These are phyloP conservation scores for Gloeopeniophorella convolvens DNA, from an alignment of 768 basidiomycete genomes.

Conservation along the genomic window DNA sequence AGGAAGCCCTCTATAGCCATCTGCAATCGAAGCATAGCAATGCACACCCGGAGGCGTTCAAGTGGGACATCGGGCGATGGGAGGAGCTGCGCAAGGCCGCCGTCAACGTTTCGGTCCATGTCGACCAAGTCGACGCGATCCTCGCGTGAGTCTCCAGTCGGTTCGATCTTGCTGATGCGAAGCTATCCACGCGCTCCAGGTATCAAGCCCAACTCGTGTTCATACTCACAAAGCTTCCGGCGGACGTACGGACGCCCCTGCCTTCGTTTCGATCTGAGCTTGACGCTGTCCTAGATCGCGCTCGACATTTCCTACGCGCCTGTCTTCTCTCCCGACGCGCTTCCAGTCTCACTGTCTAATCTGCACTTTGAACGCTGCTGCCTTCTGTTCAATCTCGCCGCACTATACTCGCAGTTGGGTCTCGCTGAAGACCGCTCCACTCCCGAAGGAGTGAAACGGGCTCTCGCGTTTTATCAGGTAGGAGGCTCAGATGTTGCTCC, in stretches of 20 bases:
- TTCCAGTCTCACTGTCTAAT: constrained; percentile 61
- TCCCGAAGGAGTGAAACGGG: constrained; percentile 79
- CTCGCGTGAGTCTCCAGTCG: constrained; percentile 46
- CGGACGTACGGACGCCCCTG: constrained; percentile 49
- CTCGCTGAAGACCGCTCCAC: constrained; percentile 60
- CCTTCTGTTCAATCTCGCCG: constrained; percentile 80
- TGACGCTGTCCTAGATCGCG: constrained; percentile 45
- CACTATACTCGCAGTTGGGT: constrained; percentile 80
- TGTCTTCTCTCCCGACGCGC: constrained; percentile 50
- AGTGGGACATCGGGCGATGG: constrained; percentile 68
- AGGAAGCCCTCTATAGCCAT: constrained; percentile 52
- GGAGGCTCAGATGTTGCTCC: constrained; percentile 5
- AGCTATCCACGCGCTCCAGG: constrained; percentile 36
- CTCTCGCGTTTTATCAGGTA: constrained; percentile 67
- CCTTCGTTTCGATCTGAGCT: background rate
- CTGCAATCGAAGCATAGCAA: constrained; percentile 56
- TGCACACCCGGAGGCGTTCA: constrained; percentile 81
- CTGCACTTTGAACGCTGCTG: constrained; percentile 78
- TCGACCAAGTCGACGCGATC: constrained; percentile 45
- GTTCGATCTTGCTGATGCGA: constrained; percentile 2
- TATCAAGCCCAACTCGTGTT: constrained; percentile 90
- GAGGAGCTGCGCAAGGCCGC: constrained; percentile 56
- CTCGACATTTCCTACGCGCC: constrained; percentile 70
- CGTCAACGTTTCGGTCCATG: constrained; percentile 44
- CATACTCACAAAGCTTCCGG: constrained; percentile 77